These are phyloP conservation scores for Raphanus hybrid DNA, from an alignment of 441 rosid species.

Conservation along the genomic window DNA sequence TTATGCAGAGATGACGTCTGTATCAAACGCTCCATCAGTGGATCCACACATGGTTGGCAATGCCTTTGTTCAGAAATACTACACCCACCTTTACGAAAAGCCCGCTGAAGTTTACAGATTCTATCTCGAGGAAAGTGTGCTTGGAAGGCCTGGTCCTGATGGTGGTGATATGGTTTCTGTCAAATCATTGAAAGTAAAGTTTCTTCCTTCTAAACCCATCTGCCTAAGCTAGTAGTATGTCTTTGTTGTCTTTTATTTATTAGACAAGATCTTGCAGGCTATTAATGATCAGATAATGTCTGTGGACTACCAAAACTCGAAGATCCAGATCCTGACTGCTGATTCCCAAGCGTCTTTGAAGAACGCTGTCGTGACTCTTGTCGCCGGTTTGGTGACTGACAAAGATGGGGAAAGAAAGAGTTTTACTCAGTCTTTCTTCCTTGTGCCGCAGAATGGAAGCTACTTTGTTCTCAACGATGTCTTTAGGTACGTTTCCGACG, in stretches of 20 bases:
- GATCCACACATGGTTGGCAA: constrained; percentile 50
- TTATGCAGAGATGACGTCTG: constrained; percentile 51
- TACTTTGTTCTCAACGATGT: constrained; percentile 60
- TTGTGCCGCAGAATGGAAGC: constrained; percentile 52
- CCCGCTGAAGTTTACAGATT: constrained; percentile 48
- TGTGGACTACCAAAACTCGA: constrained; percentile 42
- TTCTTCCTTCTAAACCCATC: background rate
- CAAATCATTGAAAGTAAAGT: constrained; percentile 50
- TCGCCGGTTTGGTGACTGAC: constrained; percentile 51
- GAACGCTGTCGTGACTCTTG: constrained; percentile 51
- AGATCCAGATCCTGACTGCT: constrained; percentile 47
- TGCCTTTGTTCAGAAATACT: constrained; percentile 51
- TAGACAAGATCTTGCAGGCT: constrained; percentile 36
- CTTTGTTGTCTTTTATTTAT: background rate
- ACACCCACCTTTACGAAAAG: constrained; percentile 32
- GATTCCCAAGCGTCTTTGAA: constrained; percentile 52
- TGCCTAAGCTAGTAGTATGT: background rate
- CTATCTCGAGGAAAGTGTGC: constrained; percentile 48
- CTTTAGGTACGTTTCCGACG: constrained; percentile 49
- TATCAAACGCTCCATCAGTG: constrained; percentile 42
- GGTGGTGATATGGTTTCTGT: constrained; percentile 53
- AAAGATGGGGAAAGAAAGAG: constrained; percentile 41
- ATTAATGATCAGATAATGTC: constrained; percentile 55
- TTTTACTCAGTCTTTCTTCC: constrained; percentile 54
- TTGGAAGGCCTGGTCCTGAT: constrained; percentile 47